Base-by-base conservation (phyloP, 139 green algal species). In the Picochlorum sp. region DNA sequence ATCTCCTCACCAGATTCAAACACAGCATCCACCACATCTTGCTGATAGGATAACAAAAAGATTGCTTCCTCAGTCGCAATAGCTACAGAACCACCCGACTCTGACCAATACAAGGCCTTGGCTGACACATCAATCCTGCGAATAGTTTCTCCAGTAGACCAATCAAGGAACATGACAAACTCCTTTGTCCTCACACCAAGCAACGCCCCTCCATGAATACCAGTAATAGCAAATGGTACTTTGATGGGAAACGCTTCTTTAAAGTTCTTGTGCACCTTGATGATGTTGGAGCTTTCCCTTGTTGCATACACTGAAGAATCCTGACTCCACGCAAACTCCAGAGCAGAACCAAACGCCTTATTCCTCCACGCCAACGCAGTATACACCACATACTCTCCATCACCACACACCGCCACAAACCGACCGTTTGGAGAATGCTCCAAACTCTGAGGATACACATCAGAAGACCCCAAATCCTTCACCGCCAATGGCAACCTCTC, bases 331-430 rank as follows among this genome's bases (percentile, higher is more conserved):
- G 83, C 88, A 79, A 98, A 97, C 65, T 98, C 90, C 37, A 93
- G 73, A 0, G 86, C 77, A 38, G 60, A 65, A 20, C 94, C 94
- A 69, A 97, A 99, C 15, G 73, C 82, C 81, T 97, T 96, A 82
- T 98, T 98, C n/a, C 94, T 80, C 94, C 94, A 99, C 0, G 94
- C 94, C 28, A 99, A 80, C 0, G 94, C 94, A 1, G 94, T 99
- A 85, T 99, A 99, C 67, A 98, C 91, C 49, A 98, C 88, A 70
- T 96, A 99, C 79, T 98, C 92, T 49, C 92, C 93, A 66, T 98
- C 93, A 34, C 94, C 94, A 60, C 89, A 75, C 4, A 68, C 58
- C 4, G 89, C 84, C 9, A 98, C 92, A 68, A 99, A 99, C 58
- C 94, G 85, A n/a, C 94, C 94, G 66, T 97, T 97, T 47, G 89